Evolutionary conservation across 1,139 yeast species (phyloP).

Genomic region (Starmera stellimalicola): DNA sequence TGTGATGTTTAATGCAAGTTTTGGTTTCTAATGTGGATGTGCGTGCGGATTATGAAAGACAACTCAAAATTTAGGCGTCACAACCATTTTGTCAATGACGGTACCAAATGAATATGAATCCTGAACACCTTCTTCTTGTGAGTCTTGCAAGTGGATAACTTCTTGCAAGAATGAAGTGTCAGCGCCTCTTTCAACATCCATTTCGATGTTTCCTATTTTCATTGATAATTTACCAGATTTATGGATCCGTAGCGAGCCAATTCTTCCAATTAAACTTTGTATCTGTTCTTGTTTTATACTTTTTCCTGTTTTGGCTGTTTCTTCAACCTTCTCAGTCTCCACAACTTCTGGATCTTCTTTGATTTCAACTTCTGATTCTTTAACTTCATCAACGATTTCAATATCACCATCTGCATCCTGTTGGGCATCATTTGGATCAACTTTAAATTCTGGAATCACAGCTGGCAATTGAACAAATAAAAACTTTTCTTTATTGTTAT

Average conservation of each 20-base stretch:
- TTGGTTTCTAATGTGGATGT: too few relatives aligned
- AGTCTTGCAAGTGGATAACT: slow-evolving; percentile 46
- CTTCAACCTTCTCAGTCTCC: slow-evolving; percentile 5
- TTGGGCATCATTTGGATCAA: slow-evolving; percentile 4
- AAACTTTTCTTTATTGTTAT: slow-evolving; percentile 29
- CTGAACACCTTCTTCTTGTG: slow-evolving; percentile 28
- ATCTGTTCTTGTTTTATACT: slow-evolving; percentile 3
- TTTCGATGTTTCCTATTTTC: slow-evolving; percentile 57
- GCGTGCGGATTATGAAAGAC: too few relatives aligned
- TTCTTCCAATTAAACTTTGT: slow-evolving; percentile 37
- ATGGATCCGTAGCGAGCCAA: slow-evolving; percentile 69
- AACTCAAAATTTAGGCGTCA: slow-evolving; percentile 31
- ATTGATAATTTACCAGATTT: slow-evolving; percentile 73
- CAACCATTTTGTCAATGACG: slow-evolving; percentile 34
- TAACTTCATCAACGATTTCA: slow-evolving; percentile 12
- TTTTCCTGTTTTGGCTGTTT: slow-evolving; percentile 3
- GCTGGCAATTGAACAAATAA: slow-evolving; percentile 68
- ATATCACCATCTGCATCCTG: slow-evolving; percentile 12
- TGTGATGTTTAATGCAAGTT: too few relatives aligned
- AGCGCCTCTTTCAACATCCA: slow-evolving; percentile 71
- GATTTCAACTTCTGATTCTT: slow-evolving; percentile 8
- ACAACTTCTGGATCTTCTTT: slow-evolving; percentile 9
- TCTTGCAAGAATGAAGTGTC: slow-evolving; percentile 69
- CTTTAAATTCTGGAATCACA: slow-evolving; percentile 45
- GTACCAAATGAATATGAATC: slow-evolving; percentile 53